Evolutionary conservation across 75 land plant genomes (phyloP).

Genomic region (Cunninghamia lanceolata): DNA sequence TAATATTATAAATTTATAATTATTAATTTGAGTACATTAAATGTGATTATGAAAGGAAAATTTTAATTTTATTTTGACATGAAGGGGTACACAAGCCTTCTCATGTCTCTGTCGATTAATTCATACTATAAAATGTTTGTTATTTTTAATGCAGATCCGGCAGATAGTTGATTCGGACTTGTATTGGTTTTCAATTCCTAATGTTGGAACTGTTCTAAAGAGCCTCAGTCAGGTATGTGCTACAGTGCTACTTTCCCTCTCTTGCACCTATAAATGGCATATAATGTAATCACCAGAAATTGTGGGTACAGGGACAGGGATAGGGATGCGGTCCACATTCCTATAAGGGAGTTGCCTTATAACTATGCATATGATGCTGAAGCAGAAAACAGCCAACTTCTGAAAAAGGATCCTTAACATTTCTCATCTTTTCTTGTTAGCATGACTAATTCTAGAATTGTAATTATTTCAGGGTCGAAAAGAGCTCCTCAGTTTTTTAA

Average conservation of each 20-base stretch:
- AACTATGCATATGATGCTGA: background rate
- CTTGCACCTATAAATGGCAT: background rate
- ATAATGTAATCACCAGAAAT: no score
- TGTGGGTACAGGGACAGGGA: no score
- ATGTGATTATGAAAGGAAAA: background rate
- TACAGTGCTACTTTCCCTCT: background rate
- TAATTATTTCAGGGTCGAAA: constrained; percentile 62
- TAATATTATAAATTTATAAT: background rate
- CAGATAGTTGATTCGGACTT: constrained; percentile 73
- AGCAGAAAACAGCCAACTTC: background rate
- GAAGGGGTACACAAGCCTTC: background rate
- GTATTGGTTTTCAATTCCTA: constrained; percentile 96
- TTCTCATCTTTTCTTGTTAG: background rate
- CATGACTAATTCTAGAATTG: background rate
- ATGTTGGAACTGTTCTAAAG: constrained; percentile 71
- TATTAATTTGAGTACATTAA: background rate
- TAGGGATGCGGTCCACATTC: no score
- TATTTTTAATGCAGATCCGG: constrained; percentile 48
- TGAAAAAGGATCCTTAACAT: background rate
- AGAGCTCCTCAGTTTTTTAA: constrained; percentile 68
- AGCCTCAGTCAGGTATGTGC: constrained; percentile 67
- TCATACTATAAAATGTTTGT: constrained; percentile 5
- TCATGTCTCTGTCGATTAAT: background rate
- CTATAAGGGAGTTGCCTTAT: no score
- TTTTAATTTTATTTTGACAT: background rate